Base-by-base conservation (phyloP, 208 protist genomes). In the Phytomonas francai region DNA sequence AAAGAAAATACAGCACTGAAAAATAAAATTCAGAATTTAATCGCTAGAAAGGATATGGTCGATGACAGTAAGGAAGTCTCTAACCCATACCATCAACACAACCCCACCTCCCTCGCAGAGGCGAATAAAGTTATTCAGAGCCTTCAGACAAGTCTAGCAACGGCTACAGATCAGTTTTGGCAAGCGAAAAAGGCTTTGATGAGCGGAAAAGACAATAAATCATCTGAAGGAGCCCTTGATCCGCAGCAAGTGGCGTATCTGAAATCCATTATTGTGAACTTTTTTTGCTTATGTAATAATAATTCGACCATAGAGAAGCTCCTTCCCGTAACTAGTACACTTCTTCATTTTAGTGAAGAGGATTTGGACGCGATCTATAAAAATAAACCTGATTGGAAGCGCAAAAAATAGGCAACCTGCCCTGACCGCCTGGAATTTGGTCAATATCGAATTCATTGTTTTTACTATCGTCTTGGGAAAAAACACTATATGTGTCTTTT, bases 281-380 rank as follows among this genome's bases (percentile, higher is more conserved):
- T 93, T 0, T 76, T 97, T 16, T 87, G 81, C 70, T 76, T 80
- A n/a, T 69, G 72, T 22, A 65, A 56, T 36, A 79, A 94, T 45
- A 67, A 72, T 0, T 60, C 39, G 36, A 77, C 94, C 7, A 73
- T 78, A 4, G 72, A 73, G 70, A 79, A 83, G 42, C 71, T 94
- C 16, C 76, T 97, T 5, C 91, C 91, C 19, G 87, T 97, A 19
- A 67, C 95, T 29, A 78, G 68, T 51, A 90, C 81, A 27, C 66
- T 97, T 22, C 69, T 97, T 11, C 73, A 86, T 25, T 84, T 96
- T 67, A 70, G 69, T 42, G 36, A 68, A 31, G 67, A 71, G 2
- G 80, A 93, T 28, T 42, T 92, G 28, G 54, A 65, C 12, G 39
- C 71, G 22, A 77, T 95, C 32, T 88, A 84, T 59, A 70, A 59